Evolutionary conservation across 768 basidiomycete species (phyloP).

Genomic region (Scleroderma bovista): DNA sequence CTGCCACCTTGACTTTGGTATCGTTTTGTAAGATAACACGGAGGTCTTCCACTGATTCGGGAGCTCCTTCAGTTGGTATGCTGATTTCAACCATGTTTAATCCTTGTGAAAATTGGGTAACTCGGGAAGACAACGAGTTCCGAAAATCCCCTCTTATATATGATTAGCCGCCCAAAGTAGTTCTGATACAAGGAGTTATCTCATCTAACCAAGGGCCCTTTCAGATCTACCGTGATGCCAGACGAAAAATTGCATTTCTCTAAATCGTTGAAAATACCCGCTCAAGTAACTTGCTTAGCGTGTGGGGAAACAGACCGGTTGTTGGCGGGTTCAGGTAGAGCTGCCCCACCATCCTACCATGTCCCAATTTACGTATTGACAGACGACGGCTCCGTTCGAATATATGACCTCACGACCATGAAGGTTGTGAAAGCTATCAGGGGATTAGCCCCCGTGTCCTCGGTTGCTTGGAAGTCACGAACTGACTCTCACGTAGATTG

Average conservation of each 20-base stretch:
- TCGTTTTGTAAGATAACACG: constrained; percentile 49
- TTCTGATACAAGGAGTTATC: too few relatives aligned
- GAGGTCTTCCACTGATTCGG: constrained; percentile 55
- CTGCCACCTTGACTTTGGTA: constrained; percentile 90
- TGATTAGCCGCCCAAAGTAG: too few relatives aligned
- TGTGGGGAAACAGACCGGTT: constrained; percentile 45
- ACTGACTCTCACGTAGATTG: constrained; percentile 38
- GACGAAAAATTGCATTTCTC: constrained; percentile 4
- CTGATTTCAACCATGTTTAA: not conserved
- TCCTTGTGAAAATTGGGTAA: too few relatives aligned
- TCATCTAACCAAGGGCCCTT: not conserved
- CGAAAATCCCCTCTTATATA: not conserved
- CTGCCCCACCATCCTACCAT: not conserved
- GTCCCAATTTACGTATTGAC: constrained; percentile 2
- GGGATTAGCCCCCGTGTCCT: constrained; percentile 59
- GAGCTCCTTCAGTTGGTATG: constrained; percentile 34
- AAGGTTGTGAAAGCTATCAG: constrained; percentile 62
- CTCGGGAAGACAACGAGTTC: too few relatives aligned
- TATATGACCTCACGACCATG: constrained; percentile 55
- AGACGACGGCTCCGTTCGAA: constrained; percentile 68
- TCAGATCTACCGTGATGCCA: not conserved
- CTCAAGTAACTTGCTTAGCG: constrained; percentile 49
- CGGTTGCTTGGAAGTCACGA: constrained; percentile 43
- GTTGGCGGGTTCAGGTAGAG: constrained; percentile 58
- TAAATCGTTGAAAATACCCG: constrained; percentile 36